A percentile compares a stretch with the other conserved stretches of the same genome.
Evolutionary conservation across 345 rosid species (phyloP).

Genomic region (Eucalyptus grandis): DNA sequence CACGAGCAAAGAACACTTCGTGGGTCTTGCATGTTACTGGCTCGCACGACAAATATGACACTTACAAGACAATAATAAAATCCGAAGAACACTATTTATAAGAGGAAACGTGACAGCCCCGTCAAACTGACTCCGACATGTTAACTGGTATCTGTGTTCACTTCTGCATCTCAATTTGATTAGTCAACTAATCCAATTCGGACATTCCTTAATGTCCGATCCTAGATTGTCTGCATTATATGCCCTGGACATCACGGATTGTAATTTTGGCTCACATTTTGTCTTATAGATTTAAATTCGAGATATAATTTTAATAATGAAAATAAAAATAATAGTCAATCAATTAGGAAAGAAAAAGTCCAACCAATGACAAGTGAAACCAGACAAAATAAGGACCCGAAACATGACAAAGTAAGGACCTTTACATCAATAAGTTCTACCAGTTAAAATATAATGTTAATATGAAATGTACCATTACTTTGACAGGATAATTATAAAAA

Average conservation of each 20-base stretch:
- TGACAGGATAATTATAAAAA: not conserved
- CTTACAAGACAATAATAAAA: not conserved
- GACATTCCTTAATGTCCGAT: not conserved
- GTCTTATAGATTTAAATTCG: not conserved
- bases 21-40: not conserved
- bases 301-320: not conserved
- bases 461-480: not conserved
- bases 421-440: not conserved
- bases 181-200: not conserved
- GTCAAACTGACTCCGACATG: not conserved
- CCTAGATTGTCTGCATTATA: not conserved
- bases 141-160: not conserved
- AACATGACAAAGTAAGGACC: not conserved
- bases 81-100: not conserved
- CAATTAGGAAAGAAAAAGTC: not conserved
- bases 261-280: not conserved
- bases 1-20: not conserved
- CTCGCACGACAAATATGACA: not conserved
- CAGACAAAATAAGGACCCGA: not conserved
- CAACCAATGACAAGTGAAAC: not conserved
- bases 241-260: not conserved
- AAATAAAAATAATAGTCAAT: not conserved
- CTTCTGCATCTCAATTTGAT: not conserved
- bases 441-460: not conserved
- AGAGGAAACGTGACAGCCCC: not conserved